Conservation (phyloP, 345 rosid species). For the Syzygium jambos region DNA sequence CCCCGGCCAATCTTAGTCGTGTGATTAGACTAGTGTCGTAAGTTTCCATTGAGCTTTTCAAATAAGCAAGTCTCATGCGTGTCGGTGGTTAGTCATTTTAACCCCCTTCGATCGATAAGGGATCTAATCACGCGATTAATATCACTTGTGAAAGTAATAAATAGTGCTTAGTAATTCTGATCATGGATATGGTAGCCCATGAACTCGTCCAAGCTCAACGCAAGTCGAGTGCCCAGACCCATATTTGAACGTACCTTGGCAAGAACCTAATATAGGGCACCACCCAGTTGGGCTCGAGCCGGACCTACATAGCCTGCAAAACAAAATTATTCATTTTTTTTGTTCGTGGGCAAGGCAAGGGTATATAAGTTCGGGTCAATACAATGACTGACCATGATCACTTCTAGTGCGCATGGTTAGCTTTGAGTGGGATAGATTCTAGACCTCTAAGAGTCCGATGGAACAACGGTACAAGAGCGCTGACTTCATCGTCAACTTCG, state of each 20-base stretch:
- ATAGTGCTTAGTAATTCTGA: fast-evolving
- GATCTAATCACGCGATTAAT: background rate
- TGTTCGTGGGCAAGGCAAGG: background rate
- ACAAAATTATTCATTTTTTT: background rate
- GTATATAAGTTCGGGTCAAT: background rate
- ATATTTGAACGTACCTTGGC: background rate
- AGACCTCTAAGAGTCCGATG: background rate
- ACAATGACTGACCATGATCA: background rate
- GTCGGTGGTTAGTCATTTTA: too few species aligned
- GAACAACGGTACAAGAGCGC: fast-evolving
- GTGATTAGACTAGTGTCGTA: too few species aligned
- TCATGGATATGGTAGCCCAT: background rate
- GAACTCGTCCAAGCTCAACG: background rate
- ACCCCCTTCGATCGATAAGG: background rate
- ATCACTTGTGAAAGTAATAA: background rate
- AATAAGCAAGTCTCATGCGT: background rate
- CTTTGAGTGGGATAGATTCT: background rate
- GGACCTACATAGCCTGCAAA: background rate
- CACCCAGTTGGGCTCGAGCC: background rate
- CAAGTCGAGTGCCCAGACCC: background rate
- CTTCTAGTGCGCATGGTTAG: background rate
- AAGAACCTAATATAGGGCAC: background rate
- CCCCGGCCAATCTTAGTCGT: background rate
- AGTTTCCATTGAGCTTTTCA: background rate
- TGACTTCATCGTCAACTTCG: background rate